Base-by-base conservation (phyloP, 176 grass and related monocot genomes). In the Chloris gayana region DNA sequence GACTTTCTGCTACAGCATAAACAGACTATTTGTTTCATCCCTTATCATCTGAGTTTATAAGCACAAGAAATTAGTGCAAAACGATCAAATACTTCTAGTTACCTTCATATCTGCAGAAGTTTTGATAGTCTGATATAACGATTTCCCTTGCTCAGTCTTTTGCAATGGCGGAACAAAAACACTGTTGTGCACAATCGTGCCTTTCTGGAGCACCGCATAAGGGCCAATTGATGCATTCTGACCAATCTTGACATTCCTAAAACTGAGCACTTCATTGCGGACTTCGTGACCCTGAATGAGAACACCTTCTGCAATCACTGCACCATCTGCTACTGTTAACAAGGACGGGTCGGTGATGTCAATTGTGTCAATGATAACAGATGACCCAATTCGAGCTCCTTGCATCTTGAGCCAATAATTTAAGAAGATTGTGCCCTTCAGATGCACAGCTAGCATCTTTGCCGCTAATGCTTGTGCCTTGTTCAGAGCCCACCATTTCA, bases 401-500 rank as follows among this genome's bases (percentile, higher is more conserved):
- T 82, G 82, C 85, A 93, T 90, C 78, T 67, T 85, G 82, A 88
- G 84, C 91, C 91, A 93, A 66, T 87, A 90, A 78, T 93, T 93
- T 54, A 93, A 70, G 78, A 89, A 93, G 29, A 84, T 7, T 62
- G 91, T 93, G 38, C 88, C 91, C 76, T 87, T 93, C 14, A 90
- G 91, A 79, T 90, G 82, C 31, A 90, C 88, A 62, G 85, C 88
- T 62, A 93, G 32, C 74, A 90, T 35, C 83, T 93, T 93, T 87
- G 77, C 74, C 56, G 91, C 87, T 35, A 90, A 69, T 71, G 83
- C 65, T 68, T 87, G 87, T 3, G 88, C 85, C 49, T 93, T 93
- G 87, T 79, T 88, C 53, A 93, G 82, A 61, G 88, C 82, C 91
- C 91, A 93, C 91, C 91, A 90, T 87, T 93, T 93, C 41, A 93